Base-by-base conservation (phyloP, 768 basidiomycete species). In the Termitomyces sp. region DNA sequence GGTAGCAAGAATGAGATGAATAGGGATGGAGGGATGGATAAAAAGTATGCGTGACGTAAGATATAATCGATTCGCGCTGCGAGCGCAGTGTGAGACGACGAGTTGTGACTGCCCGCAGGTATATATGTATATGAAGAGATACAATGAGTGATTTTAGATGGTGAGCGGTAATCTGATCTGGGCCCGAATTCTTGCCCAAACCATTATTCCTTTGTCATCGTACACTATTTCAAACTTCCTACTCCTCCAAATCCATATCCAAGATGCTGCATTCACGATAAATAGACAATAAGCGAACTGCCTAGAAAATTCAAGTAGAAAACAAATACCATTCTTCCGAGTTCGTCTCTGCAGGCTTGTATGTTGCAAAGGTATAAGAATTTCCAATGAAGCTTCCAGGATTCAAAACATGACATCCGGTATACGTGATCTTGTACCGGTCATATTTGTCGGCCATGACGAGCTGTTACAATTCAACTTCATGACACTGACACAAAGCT, bases 331-430 rank as follows among this genome's bases (percentile, higher is more conserved):
- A 92, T 75, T 91, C 88, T 69, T 94, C 91, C 0, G 95, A 95
- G 67, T 91, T 88, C 44, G 83, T 73, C 59, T 88, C 88, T 2
- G 91, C 84, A 13, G 95, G 95, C 58, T 88, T 91, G 65, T 95
- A 99, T 3, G 93, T 91, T 12, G 90, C 93, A 77, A 98, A 98
- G 6, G 84, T 81, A 64, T 93, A 89, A 6, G 88, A 81, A 51
- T 84, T 88, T 5, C 91, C 86, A 15, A 94, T 78, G 69, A 98
- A 98, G 52, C 89, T 87, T 20, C 97, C 95, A 0, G 97, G 97
- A 70, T 99, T 99, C 80, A 98, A 95, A 30, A 98, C 97, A 73
- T 98, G 97, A 66, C 97, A 98, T 12, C 94, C 94, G 59, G 95
- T 95, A 70, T 99, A 99, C 1, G 95, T 98, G 63, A 97, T 79